These are phyloP conservation scores for Wickerhamomyces strasburgensis DNA, from an alignment of 805 yeast genomes.

Conservation along the genomic window DNA sequence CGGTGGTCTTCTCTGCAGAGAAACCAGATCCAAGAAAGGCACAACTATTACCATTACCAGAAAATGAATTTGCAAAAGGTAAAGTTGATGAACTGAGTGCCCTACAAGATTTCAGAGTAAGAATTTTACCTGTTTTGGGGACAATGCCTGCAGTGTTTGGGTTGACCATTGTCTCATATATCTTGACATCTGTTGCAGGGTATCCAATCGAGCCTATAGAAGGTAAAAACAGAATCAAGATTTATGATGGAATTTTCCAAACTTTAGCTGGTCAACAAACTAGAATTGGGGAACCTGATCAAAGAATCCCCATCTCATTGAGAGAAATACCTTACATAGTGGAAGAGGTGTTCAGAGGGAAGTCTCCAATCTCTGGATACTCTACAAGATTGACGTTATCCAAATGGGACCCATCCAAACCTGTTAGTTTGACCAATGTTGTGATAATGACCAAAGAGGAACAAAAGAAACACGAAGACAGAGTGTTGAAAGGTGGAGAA, in stretches of 20 bases:
- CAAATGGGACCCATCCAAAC: conserved; percentile 73
- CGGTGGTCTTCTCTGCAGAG: conserved; percentile 89
- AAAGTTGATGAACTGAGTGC: conserved; percentile 85
- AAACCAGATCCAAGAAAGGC: conserved; percentile 97
- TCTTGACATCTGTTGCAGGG: conserved; percentile 74
- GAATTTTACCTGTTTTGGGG: conserved; percentile 93
- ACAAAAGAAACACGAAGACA: conserved; percentile 71
- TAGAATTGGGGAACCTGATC: conserved; percentile 67
- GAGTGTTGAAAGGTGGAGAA: conserved; percentile 68
- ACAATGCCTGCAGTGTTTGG: conserved; percentile 98
- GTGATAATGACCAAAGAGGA: conserved; percentile 89
- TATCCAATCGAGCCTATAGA: conserved; percentile 89
- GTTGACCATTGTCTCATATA: conserved; percentile 77
- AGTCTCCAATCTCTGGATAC: conserved; percentile 79
- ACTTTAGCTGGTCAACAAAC: conserved; percentile 83
- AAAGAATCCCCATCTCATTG: conserved; percentile 67
- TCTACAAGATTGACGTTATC: conserved; percentile 77
- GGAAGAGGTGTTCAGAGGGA: conserved; percentile 91
- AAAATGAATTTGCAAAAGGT: conserved; percentile 75
- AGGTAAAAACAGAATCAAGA: conserved; percentile 80
- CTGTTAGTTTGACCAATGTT: conserved; percentile 67
- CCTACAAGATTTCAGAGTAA: conserved; percentile 81
- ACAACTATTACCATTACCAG: conserved; percentile 75
- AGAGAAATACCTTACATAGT: conserved; percentile 75
- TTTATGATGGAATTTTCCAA: conserved; percentile 79